Percentiles rank a stretch among this genome's conserved stretches.
Conservation (phyloP, 2,329 filamentous ascomycete genomes). For the Aspergillus eucalypticola region DNA sequence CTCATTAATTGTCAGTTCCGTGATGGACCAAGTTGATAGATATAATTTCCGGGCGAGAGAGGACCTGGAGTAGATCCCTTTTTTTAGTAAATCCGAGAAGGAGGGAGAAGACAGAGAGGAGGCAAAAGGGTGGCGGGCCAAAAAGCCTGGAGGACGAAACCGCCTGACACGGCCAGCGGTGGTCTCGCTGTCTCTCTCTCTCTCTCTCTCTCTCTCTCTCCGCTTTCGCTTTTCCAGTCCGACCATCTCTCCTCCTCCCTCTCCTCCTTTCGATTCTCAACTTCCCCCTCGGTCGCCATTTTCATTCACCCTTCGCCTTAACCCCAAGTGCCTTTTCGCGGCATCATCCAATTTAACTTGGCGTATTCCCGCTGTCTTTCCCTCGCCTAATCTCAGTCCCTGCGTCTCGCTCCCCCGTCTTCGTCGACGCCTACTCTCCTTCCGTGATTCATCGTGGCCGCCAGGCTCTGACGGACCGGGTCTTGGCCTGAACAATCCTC, state of each 20-base stretch:
- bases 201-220: background rate
- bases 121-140: slow-evolving; percentile 10
- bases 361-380: slow-evolving; percentile 1
- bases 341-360: background rate
- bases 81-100: background rate
- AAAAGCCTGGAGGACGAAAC: slow-evolving; percentile 9
- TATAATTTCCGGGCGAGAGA: background rate
- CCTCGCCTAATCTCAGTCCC: background rate
- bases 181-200: background rate
- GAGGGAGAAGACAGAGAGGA: background rate
- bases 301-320: background rate
- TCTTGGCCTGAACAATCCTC: slow-evolving; percentile 23
- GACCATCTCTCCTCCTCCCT: background rate
- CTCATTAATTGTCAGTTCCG: background rate
- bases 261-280: slow-evolving; percentile 1
- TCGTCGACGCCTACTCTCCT: slow-evolving; percentile 8
- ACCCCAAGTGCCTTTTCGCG: background rate
- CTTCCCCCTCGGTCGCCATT: background rate
- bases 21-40: background rate
- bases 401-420: background rate
- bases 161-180: slow-evolving; percentile 4
- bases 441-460: slow-evolving; percentile 15
- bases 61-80: background rate
- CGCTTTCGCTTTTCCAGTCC: slow-evolving; percentile 9
- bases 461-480: slow-evolving; percentile 19